phyloP scores from a whole-genome alignment of 148 eudicot genomes.

The Silene conica region DNA sequence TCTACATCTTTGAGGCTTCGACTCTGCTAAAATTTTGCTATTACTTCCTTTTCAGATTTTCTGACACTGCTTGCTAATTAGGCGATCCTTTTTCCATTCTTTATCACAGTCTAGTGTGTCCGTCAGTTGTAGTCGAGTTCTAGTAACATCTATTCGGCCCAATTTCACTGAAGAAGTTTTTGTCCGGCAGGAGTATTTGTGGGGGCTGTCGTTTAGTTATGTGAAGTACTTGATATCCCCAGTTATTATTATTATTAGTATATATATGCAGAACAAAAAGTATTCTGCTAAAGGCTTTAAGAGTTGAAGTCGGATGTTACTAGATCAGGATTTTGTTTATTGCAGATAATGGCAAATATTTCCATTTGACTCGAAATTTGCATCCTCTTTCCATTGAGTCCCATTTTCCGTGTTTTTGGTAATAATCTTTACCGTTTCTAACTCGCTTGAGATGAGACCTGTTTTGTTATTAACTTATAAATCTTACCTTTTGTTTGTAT shows the following conservation, averaged over 20 bases:
- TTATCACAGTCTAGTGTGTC: too few species aligned
- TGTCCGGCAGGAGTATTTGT: too few species aligned
- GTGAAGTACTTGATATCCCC: too few species aligned
- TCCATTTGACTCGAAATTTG: neutral
- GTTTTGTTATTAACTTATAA: neutral
- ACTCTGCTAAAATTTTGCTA: too few species aligned
- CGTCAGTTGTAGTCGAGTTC: too few species aligned
- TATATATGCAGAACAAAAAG: too few species aligned
- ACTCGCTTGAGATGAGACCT: neutral
- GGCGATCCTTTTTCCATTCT: too few species aligned
- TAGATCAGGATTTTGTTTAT: neutral
- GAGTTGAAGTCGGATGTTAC: neutral
- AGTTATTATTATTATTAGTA: neutral
- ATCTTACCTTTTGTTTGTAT: too few species aligned
- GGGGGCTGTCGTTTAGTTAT: neutral
- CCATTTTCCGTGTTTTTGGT: neutral
- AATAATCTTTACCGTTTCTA: neutral
- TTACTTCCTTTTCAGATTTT: too few species aligned
- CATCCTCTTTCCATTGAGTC: neutral
- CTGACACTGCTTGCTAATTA: too few species aligned
- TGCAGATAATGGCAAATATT: neutral
- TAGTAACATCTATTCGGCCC: too few species aligned
- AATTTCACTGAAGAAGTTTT: too few species aligned
- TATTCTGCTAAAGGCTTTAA: neutral
- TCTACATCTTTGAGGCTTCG: neutral